Evolutionary conservation across 2,329 filamentous ascomycete species (phyloP), one percentile per base, ranked within the genome.

Genomic region (Trichophyton verrucosum): DNA sequence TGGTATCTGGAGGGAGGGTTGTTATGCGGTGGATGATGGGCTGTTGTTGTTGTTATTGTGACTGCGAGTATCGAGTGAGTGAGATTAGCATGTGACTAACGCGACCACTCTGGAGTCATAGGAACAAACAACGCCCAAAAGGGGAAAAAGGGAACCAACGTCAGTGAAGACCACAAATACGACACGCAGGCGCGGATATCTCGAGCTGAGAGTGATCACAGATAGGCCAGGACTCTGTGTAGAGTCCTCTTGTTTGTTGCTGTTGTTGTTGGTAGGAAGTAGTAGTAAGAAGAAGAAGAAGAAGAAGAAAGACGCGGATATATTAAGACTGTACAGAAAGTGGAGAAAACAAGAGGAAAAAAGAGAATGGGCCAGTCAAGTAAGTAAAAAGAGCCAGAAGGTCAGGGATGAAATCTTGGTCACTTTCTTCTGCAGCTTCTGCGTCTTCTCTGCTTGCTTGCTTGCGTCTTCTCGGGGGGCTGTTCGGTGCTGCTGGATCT

Each of bases 141-240:
- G 33, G 33, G 44, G 36, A 1, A 7, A 17, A 44, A 44, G 38
- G 30, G 57, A 58, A 58, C 49, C 51, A 55, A 64, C 64, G 63
- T 63, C 64, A 63, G 27, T 62, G 42, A 64, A 63, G 63, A 63
- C 63, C 61, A 61, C 59, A 55, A 59, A 49, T 30, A 58, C 58
- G 33, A 55, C 60, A 20, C 22, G 13, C 17, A 6, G n/a, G 42
- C 24, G 27, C 42, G 27, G 9, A 8, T 20, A 46, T n/a, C 17
- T 40, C 27, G 53, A 17, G 20, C 22, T 22, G 22, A 33, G 22
- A 24, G 49, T 11, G 11, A 33, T 13, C 49, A 30, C 27, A 53
- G 49, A 33, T 1, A 53, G 49, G n/a, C 17, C 22, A 38, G 46
- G 49, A 53, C 24, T 15, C 3, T n/a, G 22, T 17, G 1, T n/a